A percentile compares a stretch with the other conserved stretches of the same genome.
Conservation (phyloP, 148 eudicot species). For the Salicornia ramosissima region DNA sequence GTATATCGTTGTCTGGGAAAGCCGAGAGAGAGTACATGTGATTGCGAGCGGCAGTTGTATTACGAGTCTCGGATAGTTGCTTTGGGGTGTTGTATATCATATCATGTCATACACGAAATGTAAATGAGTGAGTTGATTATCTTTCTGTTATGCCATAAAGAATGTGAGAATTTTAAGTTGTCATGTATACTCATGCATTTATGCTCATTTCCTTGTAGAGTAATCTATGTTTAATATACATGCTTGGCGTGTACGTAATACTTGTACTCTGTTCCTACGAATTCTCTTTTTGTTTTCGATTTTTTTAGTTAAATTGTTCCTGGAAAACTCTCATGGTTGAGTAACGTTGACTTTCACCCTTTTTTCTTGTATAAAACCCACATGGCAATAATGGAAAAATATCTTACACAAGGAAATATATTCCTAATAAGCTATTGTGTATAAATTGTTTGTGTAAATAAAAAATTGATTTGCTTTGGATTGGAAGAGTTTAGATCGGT, state of each 20-base stretch:
- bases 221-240: not conserved
- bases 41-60: not conserved
- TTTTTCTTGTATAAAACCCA: not conserved
- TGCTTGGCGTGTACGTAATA: constrained; percentile 11
- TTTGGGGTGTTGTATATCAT: not conserved
- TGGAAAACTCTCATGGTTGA: not conserved
- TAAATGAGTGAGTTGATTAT: constrained; percentile 28
- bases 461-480: too few relatives aligned
- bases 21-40: not conserved
- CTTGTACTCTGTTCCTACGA: not conserved
- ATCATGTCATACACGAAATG: constrained; percentile 14
- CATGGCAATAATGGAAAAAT: too few relatives aligned
- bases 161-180: not conserved
- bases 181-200: not conserved
- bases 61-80: constrained; percentile 6
- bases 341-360: not conserved
- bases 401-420: too few relatives aligned
- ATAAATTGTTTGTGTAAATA: too few relatives aligned
- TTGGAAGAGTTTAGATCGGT: too few relatives aligned
- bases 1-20: not conserved
- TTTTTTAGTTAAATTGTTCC: not conserved
- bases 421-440: too few relatives aligned
- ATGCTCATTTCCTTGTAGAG: not conserved
- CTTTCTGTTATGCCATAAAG: not conserved
- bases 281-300: not conserved